These are phyloP conservation scores for Lasiodiplodia gonubiensis DNA, from an alignment of 2,329 filamentous ascomycete species.

Conservation along the genomic window DNA sequence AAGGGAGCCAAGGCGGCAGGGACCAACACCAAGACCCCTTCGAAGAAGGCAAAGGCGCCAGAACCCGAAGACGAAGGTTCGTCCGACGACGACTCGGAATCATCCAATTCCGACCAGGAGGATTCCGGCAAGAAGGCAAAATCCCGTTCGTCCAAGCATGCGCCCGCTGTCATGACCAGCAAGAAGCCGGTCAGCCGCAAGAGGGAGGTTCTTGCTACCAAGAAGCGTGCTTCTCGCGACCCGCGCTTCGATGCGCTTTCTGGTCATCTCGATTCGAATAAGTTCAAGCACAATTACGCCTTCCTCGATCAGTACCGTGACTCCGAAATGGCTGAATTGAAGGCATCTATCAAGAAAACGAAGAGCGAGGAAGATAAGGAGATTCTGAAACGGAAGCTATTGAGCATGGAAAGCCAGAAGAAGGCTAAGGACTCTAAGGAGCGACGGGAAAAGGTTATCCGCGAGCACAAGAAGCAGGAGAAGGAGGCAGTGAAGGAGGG, in stretches of 20 bases:
- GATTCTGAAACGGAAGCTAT: constrained; percentile 72
- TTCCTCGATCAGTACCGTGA: constrained; percentile 88
- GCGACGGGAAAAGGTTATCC: constrained; percentile 70
- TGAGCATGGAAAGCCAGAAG: constrained; percentile 78
- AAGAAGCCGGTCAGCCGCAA: constrained; percentile 83
- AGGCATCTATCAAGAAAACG: constrained; percentile 67
- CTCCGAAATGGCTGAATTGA: constrained; percentile 79
- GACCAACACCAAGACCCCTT: constrained; percentile 32
- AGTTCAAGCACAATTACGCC: constrained; percentile 74
- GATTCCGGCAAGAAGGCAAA: constrained; percentile 43
- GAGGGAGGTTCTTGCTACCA: constrained; percentile 71
- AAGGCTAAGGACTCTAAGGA: constrained; percentile 74
- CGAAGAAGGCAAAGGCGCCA: constrained; percentile 32
- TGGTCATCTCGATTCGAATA: constrained; percentile 62
- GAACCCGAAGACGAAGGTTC: constrained; percentile 31
- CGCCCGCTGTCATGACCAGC: constrained; percentile 80
- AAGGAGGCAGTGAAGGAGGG: constrained; percentile 84
- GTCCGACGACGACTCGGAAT: constrained; percentile 28
- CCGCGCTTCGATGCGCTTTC: constrained; percentile 81
- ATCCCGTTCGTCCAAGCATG: constrained; percentile 78
- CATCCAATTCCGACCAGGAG: constrained; percentile 31
- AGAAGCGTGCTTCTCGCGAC: constrained; percentile 71
- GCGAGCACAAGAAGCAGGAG: constrained; percentile 80
- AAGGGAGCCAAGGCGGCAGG: constrained; percentile 39
- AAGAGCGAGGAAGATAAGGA: constrained; percentile 72